These are phyloP conservation scores for Ogataea naganishii DNA, from an alignment of 805 yeast genomes.

Conservation along the genomic window DNA sequence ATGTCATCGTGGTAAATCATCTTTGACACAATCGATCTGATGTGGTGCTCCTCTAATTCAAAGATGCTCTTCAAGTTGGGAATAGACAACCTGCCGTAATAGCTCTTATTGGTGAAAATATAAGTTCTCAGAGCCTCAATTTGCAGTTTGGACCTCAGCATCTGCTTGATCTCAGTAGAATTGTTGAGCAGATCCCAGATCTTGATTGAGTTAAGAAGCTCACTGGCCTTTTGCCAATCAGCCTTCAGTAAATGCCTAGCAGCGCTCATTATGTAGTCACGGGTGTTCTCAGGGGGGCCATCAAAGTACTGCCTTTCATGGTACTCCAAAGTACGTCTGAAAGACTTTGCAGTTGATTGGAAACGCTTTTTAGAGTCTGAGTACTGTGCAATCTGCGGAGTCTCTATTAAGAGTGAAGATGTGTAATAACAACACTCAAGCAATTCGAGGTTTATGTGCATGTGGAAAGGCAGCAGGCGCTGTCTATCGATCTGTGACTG, in stretches of 20 bases:
- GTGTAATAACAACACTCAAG: constrained; percentile 92
- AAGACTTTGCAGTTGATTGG: constrained; percentile 57
- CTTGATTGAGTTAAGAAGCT: constrained; percentile 65
- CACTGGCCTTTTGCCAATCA: constrained; percentile 76
- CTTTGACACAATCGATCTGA: constrained; percentile 57
- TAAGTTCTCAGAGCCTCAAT: constrained; percentile 90
- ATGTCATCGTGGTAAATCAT: constrained; percentile 76
- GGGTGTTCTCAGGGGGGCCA: constrained; percentile 96
- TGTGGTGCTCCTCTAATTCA: constrained; percentile 46
- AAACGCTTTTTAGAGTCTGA: constrained; percentile 54
- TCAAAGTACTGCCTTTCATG: constrained; percentile 91
- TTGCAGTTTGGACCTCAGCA: constrained; percentile 75
- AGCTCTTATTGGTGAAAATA: constrained; percentile 72
- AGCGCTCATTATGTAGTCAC: constrained; percentile 89
- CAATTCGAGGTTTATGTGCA: constrained; percentile 94
- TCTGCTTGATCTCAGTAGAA: constrained; percentile 53
- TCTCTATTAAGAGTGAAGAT: constrained; percentile 78
- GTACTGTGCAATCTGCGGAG: constrained; percentile 80
- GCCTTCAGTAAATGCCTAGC: constrained; percentile 83
- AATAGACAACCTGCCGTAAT: constrained; percentile 68
- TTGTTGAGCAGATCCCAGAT: constrained; percentile 81
- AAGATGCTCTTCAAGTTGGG: constrained; percentile 57
- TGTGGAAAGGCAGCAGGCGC: constrained; percentile 91
- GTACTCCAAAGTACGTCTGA: constrained; percentile 84
- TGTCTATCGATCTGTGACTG: constrained; percentile 51